Base-by-base conservation (phyloP, 306 rosid genomes). In the Herpetospermum pedunculosum region DNA sequence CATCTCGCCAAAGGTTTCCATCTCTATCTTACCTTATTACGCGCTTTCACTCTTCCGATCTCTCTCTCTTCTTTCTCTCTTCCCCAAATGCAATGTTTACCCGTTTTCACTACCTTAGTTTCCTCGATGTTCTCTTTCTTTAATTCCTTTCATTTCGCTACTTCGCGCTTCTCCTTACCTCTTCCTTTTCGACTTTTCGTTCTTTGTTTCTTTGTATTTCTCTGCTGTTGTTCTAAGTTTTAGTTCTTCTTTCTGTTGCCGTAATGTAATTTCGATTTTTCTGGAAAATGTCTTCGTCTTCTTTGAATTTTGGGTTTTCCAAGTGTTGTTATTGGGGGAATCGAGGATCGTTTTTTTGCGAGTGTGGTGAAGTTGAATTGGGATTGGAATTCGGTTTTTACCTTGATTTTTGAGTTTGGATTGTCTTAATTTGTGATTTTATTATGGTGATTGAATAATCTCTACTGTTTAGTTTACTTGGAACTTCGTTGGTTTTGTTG, bases 1-100 rank as follows among this genome's bases (percentile, higher is more conserved):
- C 32, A 54, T 55, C 81, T 32, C 89, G 70, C 15, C 94, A 65
- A 28, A 83, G 96, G 96, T 87, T 54, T 52, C 37, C 46, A 55
- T 44, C 76, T 29, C 54, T 48, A 78, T 80, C 40, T 37, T 40
- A 32, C n/a, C n/a, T n/a, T n/a, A n/a, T n/a, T n/a, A 40, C 72
- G 50, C 50, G 34, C 16, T 34, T 67, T 55, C 18, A 4, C 29
- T 11, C 46, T 55, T 26, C 77, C 41, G 87, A 83, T 85, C 84
- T 87, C 75, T 82, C 50, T 82, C 50, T 32, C 34, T 30, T 43
- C 52, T 54, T 79, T 70, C 16, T 29, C 23, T 30, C n/a, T 50
- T 32, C 5, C 14, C 23, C 0, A 5, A 46, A 50, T 48, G 49
- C 53, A 35, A 29, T 75, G 16, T 59, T 75, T 58, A 10, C 4